Percentiles rank a stretch among this genome's conserved stretches.
These are phyloP conservation scores for Calonectria pteridis DNA, from an alignment of 2,329 filamentous ascomycete genomes.

Conservation along the genomic window DNA sequence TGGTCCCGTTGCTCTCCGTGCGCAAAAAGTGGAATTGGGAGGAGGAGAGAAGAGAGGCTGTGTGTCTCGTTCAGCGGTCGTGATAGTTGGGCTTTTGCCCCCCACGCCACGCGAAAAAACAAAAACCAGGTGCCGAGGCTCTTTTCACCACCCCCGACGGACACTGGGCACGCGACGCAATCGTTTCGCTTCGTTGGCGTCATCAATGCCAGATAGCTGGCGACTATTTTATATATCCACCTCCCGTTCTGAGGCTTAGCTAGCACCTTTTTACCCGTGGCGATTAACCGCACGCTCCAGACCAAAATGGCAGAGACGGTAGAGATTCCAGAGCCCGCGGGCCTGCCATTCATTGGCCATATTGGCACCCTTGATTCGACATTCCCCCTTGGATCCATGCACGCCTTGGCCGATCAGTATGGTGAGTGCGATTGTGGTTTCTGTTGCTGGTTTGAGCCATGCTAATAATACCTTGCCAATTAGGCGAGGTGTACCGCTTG, in stretches of 20 bases:
- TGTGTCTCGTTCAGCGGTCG: background rate
- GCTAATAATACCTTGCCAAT: background rate
- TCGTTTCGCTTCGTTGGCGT: background rate
- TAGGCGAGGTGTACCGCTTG: constrained; percentile 32
- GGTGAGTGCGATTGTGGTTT: constrained; percentile 55
- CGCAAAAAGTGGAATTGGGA: constrained; percentile 4
- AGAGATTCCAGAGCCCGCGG: constrained; percentile 71
- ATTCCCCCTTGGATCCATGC: constrained; percentile 65
- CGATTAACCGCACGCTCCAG: background rate
- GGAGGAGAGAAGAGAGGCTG: no score
- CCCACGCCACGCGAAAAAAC: background rate
- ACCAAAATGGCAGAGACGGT: constrained; percentile 41
- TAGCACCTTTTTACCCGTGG: background rate
- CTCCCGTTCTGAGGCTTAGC: background rate
- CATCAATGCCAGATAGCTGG: background rate
- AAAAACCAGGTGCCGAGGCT: background rate
- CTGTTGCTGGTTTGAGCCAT: background rate
- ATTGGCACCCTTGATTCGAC: constrained; percentile 69
- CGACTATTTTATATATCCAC: background rate
- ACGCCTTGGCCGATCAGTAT: constrained; percentile 70
- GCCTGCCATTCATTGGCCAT: constrained; percentile 75
- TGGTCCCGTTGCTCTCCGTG: background rate
- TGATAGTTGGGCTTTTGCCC: background rate
- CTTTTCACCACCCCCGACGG: background rate
- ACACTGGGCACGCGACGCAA: background rate